phyloP scores from a whole-genome alignment of 1,139 yeast species.

The Petasospora rhodanensis region DNA sequence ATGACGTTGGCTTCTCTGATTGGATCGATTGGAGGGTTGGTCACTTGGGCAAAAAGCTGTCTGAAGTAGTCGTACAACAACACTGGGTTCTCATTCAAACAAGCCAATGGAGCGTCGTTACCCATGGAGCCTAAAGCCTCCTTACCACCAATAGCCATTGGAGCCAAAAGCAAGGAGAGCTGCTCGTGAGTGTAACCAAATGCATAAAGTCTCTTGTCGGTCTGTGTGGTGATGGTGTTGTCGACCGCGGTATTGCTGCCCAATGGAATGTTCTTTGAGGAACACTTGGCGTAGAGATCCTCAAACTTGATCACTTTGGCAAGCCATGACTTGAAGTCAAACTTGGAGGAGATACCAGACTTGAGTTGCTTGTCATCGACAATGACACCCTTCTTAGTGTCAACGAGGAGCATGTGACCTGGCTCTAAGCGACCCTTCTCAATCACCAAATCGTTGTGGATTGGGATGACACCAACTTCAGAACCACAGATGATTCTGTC shows the following conservation, averaged over 20 bases:
- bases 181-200: slow-evolving; percentile 95
- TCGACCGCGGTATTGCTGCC: slow-evolving; percentile 21
- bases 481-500: slow-evolving; percentile 97
- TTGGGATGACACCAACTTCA: slow-evolving; percentile 94
- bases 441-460: slow-evolving; percentile 75
- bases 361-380: slow-evolving; percentile 92
- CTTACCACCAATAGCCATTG: slow-evolving; percentile 90
- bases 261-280: slow-evolving; percentile 40
- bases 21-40: slow-evolving; percentile 98
- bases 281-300: slow-evolving; percentile 61
- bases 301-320: slow-evolving; percentile 80
- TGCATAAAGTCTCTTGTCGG: slow-evolving; percentile 80
- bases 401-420: slow-evolving; percentile 94
- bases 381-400: slow-evolving; percentile 86
- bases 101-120: slow-evolving; percentile 95
- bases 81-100: slow-evolving; percentile 90
- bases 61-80: slow-evolving; percentile 90
- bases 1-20: slow-evolving; percentile 94
- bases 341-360: slow-evolving; percentile 71
- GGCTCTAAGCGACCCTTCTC: slow-evolving; percentile 95
- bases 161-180: slow-evolving; percentile 74
- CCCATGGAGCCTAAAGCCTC: slow-evolving; percentile 99
- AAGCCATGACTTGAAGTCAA: slow-evolving; percentile 93
- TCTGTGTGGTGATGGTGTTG: slow-evolving; percentile 38
- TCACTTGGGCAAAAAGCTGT: slow-evolving; percentile 95